These are phyloP conservation scores for Vitis hybrid DNA, from an alignment of 177 flowering plant species.

Conservation along the genomic window DNA sequence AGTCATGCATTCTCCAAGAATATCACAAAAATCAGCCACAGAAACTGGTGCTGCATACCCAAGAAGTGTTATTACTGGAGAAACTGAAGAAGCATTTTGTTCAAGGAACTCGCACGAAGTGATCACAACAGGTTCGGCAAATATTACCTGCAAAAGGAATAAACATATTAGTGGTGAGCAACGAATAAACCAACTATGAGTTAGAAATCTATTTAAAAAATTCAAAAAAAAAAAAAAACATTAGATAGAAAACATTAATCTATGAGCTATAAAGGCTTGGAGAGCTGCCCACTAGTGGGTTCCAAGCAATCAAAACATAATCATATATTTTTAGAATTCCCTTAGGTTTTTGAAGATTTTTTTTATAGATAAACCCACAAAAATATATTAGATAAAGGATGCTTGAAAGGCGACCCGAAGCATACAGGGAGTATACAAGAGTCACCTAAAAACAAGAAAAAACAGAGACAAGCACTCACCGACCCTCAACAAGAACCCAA, in stretches of 20 bases:
- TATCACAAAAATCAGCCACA: background rate
- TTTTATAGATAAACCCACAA: too few relatives aligned
- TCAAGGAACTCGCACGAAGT: slow-evolving; percentile 95
- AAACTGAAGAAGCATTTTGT: slow-evolving; percentile 72
- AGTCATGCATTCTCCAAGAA: background rate
- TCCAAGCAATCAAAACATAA: too few relatives aligned
- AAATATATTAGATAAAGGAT: too few relatives aligned
- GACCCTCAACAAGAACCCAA: too few relatives aligned
- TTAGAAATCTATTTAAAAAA: background rate
- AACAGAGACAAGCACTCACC: too few relatives aligned
- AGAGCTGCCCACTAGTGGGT: too few relatives aligned
- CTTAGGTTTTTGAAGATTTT: too few relatives aligned
- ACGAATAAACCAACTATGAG: background rate
- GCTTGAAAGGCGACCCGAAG: too few relatives aligned
- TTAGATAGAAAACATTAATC: background rate
- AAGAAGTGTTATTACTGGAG: slow-evolving; percentile 63
- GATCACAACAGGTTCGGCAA: slow-evolving; percentile 89
- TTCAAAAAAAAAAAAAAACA: background rate
- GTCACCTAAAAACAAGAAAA: too few relatives aligned
- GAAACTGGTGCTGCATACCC: slow-evolving; percentile 54
- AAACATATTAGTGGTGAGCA: background rate
- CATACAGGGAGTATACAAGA: too few relatives aligned
- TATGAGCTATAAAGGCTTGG: too few relatives aligned
- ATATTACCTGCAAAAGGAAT: slow-evolving; percentile 59
- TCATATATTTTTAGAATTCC: too few relatives aligned